phyloP scores from a whole-genome alignment of 257 asterid genomes.

The Nicotiana tabacum region DNA sequence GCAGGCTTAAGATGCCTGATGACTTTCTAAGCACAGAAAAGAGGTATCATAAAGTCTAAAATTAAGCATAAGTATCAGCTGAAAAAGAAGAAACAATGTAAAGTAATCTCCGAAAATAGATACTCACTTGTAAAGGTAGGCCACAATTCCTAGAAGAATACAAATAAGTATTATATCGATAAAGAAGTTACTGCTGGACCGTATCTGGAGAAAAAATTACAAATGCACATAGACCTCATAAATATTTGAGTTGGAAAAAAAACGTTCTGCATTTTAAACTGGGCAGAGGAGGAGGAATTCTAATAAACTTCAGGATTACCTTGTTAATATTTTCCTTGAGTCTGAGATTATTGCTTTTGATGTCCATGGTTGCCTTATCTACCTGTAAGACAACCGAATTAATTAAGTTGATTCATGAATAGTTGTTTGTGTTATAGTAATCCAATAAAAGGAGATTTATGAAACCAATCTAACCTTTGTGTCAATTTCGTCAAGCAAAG shows the following conservation, averaged over 20 bases:
- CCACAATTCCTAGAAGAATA: conserved; percentile 68
- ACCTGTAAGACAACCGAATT: conserved; percentile 39
- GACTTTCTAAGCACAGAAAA: too few relatives aligned
- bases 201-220: conserved; percentile 37
- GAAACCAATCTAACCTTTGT: conserved; percentile 48
- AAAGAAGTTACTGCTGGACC: conserved; percentile 66
- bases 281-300: neutral
- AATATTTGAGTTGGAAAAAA: neutral
- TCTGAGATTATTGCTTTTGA: conserved; percentile 61
- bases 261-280: neutral
- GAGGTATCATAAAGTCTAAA: too few relatives aligned
- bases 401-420: neutral
- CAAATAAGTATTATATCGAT: conserved; percentile 68
- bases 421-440: neutral
- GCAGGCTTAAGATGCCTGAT: neutral
- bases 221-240: neutral
- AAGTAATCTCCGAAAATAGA: neutral
- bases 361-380: conserved; percentile 61
- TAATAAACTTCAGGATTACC: conserved; percentile 21
- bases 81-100: neutral
- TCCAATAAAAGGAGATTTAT: neutral
- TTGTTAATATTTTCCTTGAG: conserved; percentile 55
- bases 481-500: conserved; percentile 80
- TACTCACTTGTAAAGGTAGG: conserved; percentile 84
- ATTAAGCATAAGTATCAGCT: too few relatives aligned